Conservation (phyloP, 1,284 basidiomycete genomes). For the Sanghuangporus sanghuang region DNA sequence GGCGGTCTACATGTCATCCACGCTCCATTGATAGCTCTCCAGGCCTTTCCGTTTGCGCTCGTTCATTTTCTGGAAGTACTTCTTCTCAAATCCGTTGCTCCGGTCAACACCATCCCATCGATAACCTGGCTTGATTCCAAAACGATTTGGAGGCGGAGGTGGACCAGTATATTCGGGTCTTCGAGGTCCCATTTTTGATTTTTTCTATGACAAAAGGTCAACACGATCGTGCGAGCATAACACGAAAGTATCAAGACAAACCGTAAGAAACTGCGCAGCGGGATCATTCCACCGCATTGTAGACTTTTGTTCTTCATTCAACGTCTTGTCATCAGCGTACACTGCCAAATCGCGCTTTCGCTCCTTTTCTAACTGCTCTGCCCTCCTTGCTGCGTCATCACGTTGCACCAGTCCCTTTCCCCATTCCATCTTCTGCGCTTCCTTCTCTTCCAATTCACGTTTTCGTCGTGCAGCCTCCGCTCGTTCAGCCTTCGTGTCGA, state of each 20-base stretch:
- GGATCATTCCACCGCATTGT: conserved; percentile 93
- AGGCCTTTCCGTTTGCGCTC: conserved; percentile 60
- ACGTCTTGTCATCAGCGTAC: conserved; percentile 74
- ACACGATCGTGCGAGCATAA: neutral
- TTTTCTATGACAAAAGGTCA: conserved; percentile 43
- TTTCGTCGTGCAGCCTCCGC: conserved; percentile 79
- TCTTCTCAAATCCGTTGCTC: conserved; percentile 93
- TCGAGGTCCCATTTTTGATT: conserved; percentile 65
- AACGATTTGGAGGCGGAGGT: conserved; percentile 89
- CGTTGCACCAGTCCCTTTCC: conserved; percentile 90
- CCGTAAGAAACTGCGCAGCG: conserved; percentile 87
- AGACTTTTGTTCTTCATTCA: conserved; percentile 80
- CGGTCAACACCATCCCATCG: conserved; percentile 97
- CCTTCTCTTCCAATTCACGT: conserved; percentile 75
- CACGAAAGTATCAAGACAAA: conserved; percentile 27
- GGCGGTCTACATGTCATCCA: conserved; percentile 77
- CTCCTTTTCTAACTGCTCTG: conserved; percentile 63
- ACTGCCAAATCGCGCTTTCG: conserved; percentile 66
- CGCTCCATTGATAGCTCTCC: conserved; percentile 79
- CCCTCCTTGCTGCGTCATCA: conserved; percentile 66
- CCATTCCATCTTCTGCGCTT: conserved; percentile 93
- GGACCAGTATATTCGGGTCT: conserved; percentile 87
- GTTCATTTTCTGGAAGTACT: conserved; percentile 80
- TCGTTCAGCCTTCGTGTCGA: conserved; percentile 80
- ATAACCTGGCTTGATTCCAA: conserved; percentile 91